Percentiles rank a stretch among this genome's conserved stretches.
Conservation (phyloP, 2,329 filamentous ascomycete species). For the Pseudogymnoascus destructans region DNA sequence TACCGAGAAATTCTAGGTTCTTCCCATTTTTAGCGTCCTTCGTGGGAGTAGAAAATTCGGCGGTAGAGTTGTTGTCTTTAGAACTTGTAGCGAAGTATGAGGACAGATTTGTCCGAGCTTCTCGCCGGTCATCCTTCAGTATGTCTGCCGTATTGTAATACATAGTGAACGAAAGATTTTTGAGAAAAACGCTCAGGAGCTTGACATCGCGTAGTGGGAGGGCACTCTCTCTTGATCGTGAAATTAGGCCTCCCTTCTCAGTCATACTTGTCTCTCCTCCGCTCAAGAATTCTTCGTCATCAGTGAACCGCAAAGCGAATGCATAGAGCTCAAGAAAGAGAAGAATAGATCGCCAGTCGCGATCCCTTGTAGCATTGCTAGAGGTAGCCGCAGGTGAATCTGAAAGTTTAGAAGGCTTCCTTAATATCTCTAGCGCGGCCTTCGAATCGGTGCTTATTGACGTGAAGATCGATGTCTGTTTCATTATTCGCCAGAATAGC, state of each 20-base stretch:
- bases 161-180: slow-evolving; percentile 78
- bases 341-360: slow-evolving; percentile 77
- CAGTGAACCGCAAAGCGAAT: slow-evolving; percentile 82
- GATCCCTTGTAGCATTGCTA: slow-evolving; percentile 18
- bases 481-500: slow-evolving; percentile 69
- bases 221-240: slow-evolving; percentile 47
- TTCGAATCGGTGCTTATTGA: slow-evolving; percentile 43
- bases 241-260: slow-evolving; percentile 30
- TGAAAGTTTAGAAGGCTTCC: slow-evolving; percentile 13
- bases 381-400: neutral
- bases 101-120: slow-evolving; percentile 29
- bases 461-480: slow-evolving; percentile 42
- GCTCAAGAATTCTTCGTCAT: slow-evolving; percentile 89
- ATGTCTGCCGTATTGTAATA: slow-evolving; percentile 71
- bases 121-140: slow-evolving; percentile 29
- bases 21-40: neutral
- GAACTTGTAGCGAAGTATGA: slow-evolving; percentile 30
- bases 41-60: neutral
- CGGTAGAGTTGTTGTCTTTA: neutral
- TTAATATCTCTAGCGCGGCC: slow-evolving; percentile 40
- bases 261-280: slow-evolving; percentile 33
- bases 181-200: slow-evolving; percentile 67
- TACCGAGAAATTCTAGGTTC: slow-evolving; percentile 34
- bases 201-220: slow-evolving; percentile 60
- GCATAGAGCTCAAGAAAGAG: slow-evolving; percentile 91